A percentile compares a stretch with the other conserved stretches of the same genome.
These are phyloP conservation scores for Pinus taeda DNA, from an alignment of 75 land plant genomes.

Conservation along the genomic window DNA sequence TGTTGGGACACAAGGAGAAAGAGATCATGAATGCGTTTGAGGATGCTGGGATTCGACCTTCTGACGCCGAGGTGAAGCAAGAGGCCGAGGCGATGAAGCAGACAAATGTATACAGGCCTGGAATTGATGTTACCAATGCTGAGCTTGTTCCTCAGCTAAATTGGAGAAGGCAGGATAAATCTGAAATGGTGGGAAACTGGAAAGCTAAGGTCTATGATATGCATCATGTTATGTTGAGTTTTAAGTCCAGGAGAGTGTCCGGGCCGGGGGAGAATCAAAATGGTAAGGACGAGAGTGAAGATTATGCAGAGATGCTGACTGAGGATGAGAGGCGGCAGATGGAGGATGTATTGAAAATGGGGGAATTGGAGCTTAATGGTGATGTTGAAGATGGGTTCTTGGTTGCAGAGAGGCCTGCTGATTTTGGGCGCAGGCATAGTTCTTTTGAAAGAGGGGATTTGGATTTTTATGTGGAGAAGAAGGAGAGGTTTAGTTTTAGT, in stretches of 20 bases:
- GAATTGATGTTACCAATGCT: constrained; percentile 45
- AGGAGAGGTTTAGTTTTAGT: constrained; percentile 11
- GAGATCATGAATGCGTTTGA: constrained; percentile 50
- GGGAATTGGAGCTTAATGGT: constrained; percentile 15
- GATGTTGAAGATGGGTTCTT: constrained; percentile 43
- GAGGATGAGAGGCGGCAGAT: constrained; percentile 47
- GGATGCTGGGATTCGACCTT: constrained; percentile 36
- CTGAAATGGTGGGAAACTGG: constrained; percentile 49
- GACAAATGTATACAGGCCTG: constrained; percentile 54
- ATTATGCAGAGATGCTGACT: constrained; percentile 33
- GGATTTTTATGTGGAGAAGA: constrained; percentile 51
- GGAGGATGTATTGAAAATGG: constrained; percentile 25
- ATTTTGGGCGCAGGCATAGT: constrained; percentile 40
- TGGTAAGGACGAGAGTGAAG: constrained; percentile 19
- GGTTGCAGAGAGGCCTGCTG: constrained; percentile 24
- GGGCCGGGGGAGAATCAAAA: constrained; percentile 38
- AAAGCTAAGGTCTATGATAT: constrained; percentile 55
- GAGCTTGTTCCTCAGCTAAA: constrained; percentile 35
- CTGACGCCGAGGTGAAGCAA: constrained; percentile 39
- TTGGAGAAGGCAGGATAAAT: constrained; percentile 49
- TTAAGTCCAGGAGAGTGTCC: constrained; percentile 44
- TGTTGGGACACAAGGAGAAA: constrained; percentile 45
- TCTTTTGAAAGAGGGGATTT: constrained; percentile 51
- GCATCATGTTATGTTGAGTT: constrained; percentile 47
- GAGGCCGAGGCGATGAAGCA: constrained; percentile 51